Evolutionary conservation across 78 protist genomes (phyloP), one percentile per base, ranked within the genome.

Genomic region (Dictyostelium intermedium): DNA sequence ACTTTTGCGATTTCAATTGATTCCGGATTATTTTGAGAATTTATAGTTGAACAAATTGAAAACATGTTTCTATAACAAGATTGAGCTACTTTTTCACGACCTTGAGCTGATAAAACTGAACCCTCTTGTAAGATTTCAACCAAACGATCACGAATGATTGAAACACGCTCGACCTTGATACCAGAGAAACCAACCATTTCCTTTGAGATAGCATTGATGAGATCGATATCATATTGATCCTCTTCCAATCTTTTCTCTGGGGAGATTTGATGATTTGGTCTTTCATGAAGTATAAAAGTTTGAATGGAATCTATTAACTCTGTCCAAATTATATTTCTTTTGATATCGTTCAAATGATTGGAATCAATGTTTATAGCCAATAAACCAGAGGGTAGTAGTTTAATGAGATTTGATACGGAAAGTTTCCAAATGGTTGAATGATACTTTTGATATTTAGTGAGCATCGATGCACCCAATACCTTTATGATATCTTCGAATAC

Each of bases 311-410:
- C 96, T 0, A 92, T 92, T 37, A 92, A 41, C 56, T 92, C 96
- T 37, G 96, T 78, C 96, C 96, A 92, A 47, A 92, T 84, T 7
- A 92, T 92, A 60, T 92, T 92, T 56, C 91, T 66, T 34, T 86
- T 86, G 14, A 92, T 92, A 70, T 83, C 91, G 70, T 89, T 89
- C n/a, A 89, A 80, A 27, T 32, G 25, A 25, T 27, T 32, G 2
- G 94, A 66, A 50, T 89, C 94, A 13, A 43, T n/a, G 47, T 89
- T 89, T 14, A 89, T 89, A 23, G 94, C 30, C 8, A 89, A 43
- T 45, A 89, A 50, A 35, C 94, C 94, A 0, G 27, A 8, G 4
- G 94, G 94, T 47, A 89, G 32, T 16, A 89, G 50, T 66, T 77
- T 89, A 14, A 89, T 89, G 7, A 89, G 23, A 89, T 80, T 89